Evolutionary conservation across 2,329 filamentous ascomycete species (phyloP).

Genomic region (Paramyrothecium roridum): DNA sequence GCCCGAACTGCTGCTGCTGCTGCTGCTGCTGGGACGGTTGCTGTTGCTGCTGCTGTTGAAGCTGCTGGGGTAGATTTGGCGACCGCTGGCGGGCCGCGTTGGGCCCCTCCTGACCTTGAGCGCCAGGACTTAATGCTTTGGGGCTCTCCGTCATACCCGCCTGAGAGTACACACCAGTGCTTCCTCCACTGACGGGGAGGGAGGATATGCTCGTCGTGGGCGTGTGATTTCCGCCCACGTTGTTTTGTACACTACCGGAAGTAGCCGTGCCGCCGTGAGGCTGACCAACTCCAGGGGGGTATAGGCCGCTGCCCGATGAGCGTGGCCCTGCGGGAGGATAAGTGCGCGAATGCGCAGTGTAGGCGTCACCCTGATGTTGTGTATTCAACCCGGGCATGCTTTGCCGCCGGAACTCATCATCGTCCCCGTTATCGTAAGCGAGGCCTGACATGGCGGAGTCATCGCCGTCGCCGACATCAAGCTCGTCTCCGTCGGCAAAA

Average conservation of each 20-base stretch:
- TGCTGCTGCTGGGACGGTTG: slow-evolving; percentile 63
- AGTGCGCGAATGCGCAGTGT: slow-evolving; percentile 68
- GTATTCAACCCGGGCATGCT: slow-evolving; percentile 75
- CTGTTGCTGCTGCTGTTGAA: slow-evolving; percentile 55
- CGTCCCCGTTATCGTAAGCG: slow-evolving; percentile 55
- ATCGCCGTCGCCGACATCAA: slow-evolving; percentile 49
- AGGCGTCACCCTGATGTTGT: slow-evolving; percentile 53
- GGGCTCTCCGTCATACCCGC: slow-evolving; percentile 80
- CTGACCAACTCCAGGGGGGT: slow-evolving; percentile 59
- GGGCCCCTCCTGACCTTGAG: slow-evolving; percentile 48
- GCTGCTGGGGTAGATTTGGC: slow-evolving; percentile 62
- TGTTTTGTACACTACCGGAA: slow-evolving; percentile 47
- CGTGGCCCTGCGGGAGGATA: slow-evolving; percentile 67
- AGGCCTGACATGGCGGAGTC: slow-evolving; percentile 56
- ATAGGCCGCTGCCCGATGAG: slow-evolving; percentile 50
- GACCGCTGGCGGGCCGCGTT: slow-evolving; percentile 56
- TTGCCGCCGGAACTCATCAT: slow-evolving; percentile 60
- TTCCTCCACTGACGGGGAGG: slow-evolving; percentile 41
- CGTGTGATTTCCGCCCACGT: slow-evolving; percentile 38
- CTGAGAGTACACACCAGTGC: slow-evolving; percentile 65
- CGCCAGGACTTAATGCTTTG: slow-evolving; percentile 73
- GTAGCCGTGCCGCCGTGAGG: slow-evolving; percentile 52
- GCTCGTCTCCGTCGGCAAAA: slow-evolving; percentile 76
- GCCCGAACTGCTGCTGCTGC: slow-evolving; percentile 48
- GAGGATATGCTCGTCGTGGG: slow-evolving; percentile 48